phyloP scores from a whole-genome alignment of 306 rosid genomes.

The Quercus bicolor region DNA sequence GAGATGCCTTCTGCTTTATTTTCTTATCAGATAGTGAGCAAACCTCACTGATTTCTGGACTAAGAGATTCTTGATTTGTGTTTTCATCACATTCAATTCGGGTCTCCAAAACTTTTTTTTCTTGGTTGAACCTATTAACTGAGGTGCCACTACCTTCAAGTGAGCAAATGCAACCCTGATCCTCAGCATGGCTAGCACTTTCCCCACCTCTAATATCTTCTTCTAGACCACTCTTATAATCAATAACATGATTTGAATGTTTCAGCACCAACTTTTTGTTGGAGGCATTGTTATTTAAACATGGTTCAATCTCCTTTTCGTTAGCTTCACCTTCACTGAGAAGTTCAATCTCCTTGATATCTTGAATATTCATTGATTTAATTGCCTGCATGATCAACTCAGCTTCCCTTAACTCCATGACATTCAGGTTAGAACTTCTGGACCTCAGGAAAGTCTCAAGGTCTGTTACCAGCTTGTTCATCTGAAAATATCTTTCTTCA shows the following conservation, averaged over 20 bases:
- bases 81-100: conserved; percentile 1
- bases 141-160: conserved; percentile 3
- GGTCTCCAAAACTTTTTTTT: conserved; percentile 1
- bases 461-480: conserved; percentile 41
- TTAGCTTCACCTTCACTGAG: conserved; percentile 14
- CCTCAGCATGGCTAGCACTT: neutral
- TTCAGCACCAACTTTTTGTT: neutral
- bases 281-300: conserved; percentile 7
- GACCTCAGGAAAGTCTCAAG: conserved; percentile 41
- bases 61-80: conserved; percentile 4
- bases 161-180: conserved; percentile 12
- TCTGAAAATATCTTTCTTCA: conserved; percentile 46
- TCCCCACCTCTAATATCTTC: neutral
- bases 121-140: conserved; percentile 6
- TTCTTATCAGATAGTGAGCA: conserved; percentile 10
- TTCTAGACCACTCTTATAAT: conserved; percentile 1
- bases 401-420: conserved; percentile 32
- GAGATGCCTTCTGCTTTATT: conserved; percentile 12
- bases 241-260: neutral
- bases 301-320: conserved; percentile 22
- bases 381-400: conserved; percentile 36
- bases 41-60: conserved; percentile 6
- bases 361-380: conserved; percentile 31
- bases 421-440: conserved; percentile 30
- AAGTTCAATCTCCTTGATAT: conserved; percentile 31